These are phyloP conservation scores for Macrophomina tecta DNA, from an alignment of 2,329 filamentous ascomycete genomes.

Conservation along the genomic window DNA sequence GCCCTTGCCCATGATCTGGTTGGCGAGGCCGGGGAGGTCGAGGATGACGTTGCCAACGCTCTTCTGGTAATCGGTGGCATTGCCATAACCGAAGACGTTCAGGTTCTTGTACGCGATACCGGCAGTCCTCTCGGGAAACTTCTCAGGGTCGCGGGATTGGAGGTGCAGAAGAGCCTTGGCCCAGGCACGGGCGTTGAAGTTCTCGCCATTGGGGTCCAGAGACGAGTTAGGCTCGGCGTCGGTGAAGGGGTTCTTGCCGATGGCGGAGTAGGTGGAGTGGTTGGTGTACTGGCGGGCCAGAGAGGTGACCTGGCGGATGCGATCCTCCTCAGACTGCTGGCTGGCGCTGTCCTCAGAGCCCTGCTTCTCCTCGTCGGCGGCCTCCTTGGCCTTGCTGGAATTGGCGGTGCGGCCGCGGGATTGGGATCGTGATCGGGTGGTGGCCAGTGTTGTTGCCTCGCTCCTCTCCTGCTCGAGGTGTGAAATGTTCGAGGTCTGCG, in stretches of 20 bases:
- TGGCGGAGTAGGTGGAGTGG: constrained; percentile 46
- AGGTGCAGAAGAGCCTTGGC: constrained; percentile 57
- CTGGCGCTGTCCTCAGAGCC: constrained; percentile 34
- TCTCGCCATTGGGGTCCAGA: constrained; percentile 53
- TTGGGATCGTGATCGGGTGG: constrained; percentile 30
- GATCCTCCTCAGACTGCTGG: constrained; percentile 33
- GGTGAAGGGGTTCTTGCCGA: constrained; percentile 46
- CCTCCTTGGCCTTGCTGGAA: constrained; percentile 30
- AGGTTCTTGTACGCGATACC: constrained; percentile 55
- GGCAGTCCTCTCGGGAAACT: constrained; percentile 50
- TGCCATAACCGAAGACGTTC: constrained; percentile 57
- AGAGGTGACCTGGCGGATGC: constrained; percentile 46
- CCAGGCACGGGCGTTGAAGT: constrained; percentile 57
- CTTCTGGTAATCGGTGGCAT: constrained; percentile 58
- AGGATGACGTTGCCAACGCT: constrained; percentile 56
- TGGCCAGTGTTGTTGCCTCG: constrained; percentile 9
- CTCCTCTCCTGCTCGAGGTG: constrained; percentile 30
- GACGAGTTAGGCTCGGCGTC: constrained; percentile 48
- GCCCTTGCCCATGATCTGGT: constrained; percentile 42
- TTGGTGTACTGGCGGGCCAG: constrained; percentile 52
- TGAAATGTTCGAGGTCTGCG: not conserved
- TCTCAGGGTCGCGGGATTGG: constrained; percentile 49
- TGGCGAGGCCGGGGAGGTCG: constrained; percentile 46
- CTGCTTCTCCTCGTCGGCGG: constrained; percentile 35
- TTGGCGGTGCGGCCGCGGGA: constrained; percentile 35